Percentiles rank a stretch among this genome's conserved stretches.
phyloP scores from a whole-genome alignment of 768 basidiomycete genomes.

The Cystofilobasidium ferigula region DNA sequence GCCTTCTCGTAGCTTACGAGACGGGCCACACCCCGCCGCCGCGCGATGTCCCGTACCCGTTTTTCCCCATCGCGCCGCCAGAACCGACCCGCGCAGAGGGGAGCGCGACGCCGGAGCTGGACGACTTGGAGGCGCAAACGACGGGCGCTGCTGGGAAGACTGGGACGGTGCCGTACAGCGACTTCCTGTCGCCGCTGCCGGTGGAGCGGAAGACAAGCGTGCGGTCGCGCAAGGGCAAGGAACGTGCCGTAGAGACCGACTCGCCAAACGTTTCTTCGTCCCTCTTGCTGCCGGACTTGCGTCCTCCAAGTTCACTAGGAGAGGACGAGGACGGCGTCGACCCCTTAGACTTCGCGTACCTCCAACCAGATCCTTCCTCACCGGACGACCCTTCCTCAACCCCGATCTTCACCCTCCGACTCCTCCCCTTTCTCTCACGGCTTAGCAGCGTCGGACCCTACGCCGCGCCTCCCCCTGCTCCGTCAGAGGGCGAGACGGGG shows the following conservation, averaged over 20 bases:
- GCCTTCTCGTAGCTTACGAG: constrained; percentile 12
- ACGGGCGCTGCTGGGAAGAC: neutral
- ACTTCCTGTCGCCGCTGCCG: neutral
- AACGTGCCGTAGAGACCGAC: too few relatives aligned
- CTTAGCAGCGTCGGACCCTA: neutral
- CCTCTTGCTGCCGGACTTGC: too few relatives aligned
- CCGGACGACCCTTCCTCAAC: neutral
- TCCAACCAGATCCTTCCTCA: neutral
- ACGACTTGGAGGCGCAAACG: neutral
- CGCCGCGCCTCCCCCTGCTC: neutral
- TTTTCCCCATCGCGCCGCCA: neutral
- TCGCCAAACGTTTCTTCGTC: too few relatives aligned
- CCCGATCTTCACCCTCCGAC: neutral
- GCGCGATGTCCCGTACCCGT: neutral
- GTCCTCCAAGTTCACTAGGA: too few relatives aligned
- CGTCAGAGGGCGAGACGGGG: neutral
- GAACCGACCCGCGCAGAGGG: neutral
- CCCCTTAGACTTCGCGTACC: neutral
- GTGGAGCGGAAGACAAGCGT: too few relatives aligned
- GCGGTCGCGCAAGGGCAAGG: too few relatives aligned
- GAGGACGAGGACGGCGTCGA: too few relatives aligned
- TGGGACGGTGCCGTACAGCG: neutral
- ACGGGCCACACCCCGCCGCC: neutral
- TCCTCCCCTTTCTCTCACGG: neutral
- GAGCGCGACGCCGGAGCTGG: neutral